A percentile compares a stretch with the other conserved stretches of the same genome.
phyloP scores from a whole-genome alignment of 345 rosid species.

The Isatis tinctoria region DNA sequence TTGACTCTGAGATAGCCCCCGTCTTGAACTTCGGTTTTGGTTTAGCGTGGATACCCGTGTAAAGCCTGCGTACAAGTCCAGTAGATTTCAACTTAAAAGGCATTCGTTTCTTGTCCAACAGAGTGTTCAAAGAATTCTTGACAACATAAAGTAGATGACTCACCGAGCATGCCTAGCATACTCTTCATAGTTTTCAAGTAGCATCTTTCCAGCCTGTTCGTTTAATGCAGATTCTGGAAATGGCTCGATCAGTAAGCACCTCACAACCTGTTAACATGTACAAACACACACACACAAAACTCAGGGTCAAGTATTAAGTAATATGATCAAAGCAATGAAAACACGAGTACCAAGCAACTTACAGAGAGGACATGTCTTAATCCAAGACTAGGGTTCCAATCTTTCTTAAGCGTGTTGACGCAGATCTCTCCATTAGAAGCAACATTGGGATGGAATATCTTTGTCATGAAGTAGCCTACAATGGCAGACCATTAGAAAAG shows the following conservation, averaged over 20 bases:
- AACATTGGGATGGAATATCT: conserved; percentile 97
- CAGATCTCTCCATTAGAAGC: conserved; percentile 94
- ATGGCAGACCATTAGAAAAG: not conserved
- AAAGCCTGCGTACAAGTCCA: conserved; percentile 53
- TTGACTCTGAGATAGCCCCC: conserved; percentile 89
- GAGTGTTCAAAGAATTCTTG: not conserved
- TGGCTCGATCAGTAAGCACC: conserved; percentile 94
- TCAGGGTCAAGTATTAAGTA: conserved; percentile 4
- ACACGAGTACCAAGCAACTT: conserved; percentile 29
- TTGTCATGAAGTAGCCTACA: conserved; percentile 88
- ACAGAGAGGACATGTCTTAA: conserved; percentile 91
- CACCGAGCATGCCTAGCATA: conserved; percentile 97
- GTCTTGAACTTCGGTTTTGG: conserved; percentile 81
- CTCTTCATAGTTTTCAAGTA: conserved; percentile 95
- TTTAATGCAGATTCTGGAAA: conserved; percentile 97
- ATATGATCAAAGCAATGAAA: not conserved
- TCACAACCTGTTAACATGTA: conserved; percentile 65
- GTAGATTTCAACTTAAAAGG: not conserved
- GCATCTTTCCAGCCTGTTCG: conserved; percentile 98
- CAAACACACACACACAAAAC: not conserved
- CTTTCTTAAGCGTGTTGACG: conserved; percentile 89
- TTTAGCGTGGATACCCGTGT: conserved; percentile 91
- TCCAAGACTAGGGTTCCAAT: conserved; percentile 99
- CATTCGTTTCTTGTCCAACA: not conserved
- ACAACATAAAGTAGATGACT: conserved; percentile 18